These are phyloP conservation scores for Hirsutella thompsonii DNA, from an alignment of 2,329 filamentous ascomycete genomes.

Conservation along the genomic window DNA sequence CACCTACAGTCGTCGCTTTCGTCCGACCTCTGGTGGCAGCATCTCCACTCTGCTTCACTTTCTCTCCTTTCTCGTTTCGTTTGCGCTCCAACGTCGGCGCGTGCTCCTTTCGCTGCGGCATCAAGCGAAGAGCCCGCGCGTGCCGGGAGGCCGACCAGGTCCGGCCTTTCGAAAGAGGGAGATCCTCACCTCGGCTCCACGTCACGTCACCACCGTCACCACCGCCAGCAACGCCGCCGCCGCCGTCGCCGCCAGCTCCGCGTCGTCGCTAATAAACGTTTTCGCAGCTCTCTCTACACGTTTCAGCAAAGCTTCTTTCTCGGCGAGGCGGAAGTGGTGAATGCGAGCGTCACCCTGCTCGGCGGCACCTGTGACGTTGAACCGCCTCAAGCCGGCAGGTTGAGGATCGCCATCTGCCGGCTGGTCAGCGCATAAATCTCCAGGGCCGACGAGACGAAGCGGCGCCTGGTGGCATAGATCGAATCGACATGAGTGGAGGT, in stretches of 20 bases:
- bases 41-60: constrained; percentile 2
- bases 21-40: constrained; percentile 2
- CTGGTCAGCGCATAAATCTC: constrained; percentile 50
- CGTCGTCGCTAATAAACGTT: neutral
- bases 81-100: neutral
- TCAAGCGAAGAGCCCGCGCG: neutral
- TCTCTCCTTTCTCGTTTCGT: constrained; percentile 1
- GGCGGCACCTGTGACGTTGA: constrained; percentile 19
- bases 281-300: neutral
- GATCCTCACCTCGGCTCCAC: neutral
- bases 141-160: neutral
- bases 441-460: constrained; percentile 10
- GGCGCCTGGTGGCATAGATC: constrained; percentile 19
- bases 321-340: constrained; percentile 6
- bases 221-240: no score
- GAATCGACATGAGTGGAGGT: constrained; percentile 21
- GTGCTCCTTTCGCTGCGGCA: neutral
- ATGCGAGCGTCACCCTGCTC: constrained; percentile 20
- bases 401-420: constrained; percentile 68
- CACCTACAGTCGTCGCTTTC: constrained; percentile 1
- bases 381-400: constrained; percentile 55
- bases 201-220: constrained; percentile 3
- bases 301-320: neutral
- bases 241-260: neutral
- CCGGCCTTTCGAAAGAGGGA: no score